A percentile compares a stretch with the other conserved stretches of the same genome.
Conservation (phyloP, 2,329 filamentous ascomycete species). For the Colletotrichum australisinense region DNA sequence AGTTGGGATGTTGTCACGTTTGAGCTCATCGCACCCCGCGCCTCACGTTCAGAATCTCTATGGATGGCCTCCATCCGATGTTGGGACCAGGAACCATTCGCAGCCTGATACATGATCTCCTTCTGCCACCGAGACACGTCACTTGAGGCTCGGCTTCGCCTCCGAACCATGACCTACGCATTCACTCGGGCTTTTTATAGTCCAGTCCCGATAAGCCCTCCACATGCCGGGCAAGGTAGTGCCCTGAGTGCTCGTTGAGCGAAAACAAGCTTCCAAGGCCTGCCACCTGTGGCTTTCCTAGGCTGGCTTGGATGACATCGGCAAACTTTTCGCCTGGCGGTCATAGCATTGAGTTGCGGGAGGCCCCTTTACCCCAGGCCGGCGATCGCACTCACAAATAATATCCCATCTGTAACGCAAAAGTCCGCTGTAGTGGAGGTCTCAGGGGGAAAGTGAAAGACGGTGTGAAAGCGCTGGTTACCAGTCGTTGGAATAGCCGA, state of each 20-base stretch:
- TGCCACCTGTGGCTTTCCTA: background rate
- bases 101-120: slow-evolving; percentile 3
- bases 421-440: slow-evolving; percentile 21
- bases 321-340: slow-evolving; percentile 11
- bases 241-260: background rate
- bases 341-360: slow-evolving; percentile 32
- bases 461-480: slow-evolving; percentile 10
- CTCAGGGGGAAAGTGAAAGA: slow-evolving; percentile 12
- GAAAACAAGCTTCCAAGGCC: background rate
- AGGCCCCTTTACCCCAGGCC: slow-evolving; percentile 23
- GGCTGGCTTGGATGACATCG: slow-evolving; percentile 1
- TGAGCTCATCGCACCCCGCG: background rate
- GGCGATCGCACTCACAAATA: slow-evolving; percentile 18
- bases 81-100: slow-evolving; percentile 10
- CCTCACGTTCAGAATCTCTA: background rate
- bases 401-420: background rate
- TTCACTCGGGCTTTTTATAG: background rate
- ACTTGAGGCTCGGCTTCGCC: slow-evolving; percentile 20
- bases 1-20: background rate
- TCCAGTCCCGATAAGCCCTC: background rate
- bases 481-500: background rate
- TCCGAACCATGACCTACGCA: background rate
- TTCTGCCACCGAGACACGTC: slow-evolving; percentile 19
- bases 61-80: slow-evolving; percentile 11
- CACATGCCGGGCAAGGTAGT: slow-evolving; percentile 18